These are phyloP conservation scores for Pyrenula massariospora DNA, from an alignment of 495 filamentous ascomycete genomes.

Conservation along the genomic window DNA sequence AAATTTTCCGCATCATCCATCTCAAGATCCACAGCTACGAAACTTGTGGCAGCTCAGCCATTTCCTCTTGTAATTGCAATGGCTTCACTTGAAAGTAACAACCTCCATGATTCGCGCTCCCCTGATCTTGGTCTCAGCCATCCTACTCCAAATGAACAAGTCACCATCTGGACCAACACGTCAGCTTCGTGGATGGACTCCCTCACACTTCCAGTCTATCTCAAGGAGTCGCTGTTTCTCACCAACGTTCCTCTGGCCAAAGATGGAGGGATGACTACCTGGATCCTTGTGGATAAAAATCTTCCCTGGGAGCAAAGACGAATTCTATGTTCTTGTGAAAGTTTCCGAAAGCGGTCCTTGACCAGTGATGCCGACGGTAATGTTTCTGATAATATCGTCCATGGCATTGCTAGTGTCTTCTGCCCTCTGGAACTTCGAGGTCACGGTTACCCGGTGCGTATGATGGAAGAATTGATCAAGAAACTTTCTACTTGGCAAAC, in stretches of 20 bases:
- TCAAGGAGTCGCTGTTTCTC: conserved; percentile 8
- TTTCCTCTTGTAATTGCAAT: too few relatives aligned
- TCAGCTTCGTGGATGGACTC: conserved; percentile 6
- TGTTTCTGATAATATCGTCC: conserved; percentile 7
- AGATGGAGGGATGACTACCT: conserved; percentile 9
- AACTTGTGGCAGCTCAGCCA: too few relatives aligned
- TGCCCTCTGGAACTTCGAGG: conserved; percentile 3
- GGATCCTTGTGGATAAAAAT: conserved; percentile 7
- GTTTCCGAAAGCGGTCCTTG: conserved; percentile 6
- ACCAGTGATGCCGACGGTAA: conserved; percentile 2
- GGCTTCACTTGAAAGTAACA: too few relatives aligned
- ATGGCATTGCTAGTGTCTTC: conserved; percentile 13
- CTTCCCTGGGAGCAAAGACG: conserved; percentile 4
- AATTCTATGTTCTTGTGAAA: conserved; percentile 10
- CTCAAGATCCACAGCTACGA: too few relatives aligned
- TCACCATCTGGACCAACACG: conserved; percentile 1
- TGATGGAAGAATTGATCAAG: conserved; percentile 10
- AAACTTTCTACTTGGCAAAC: conserved; percentile 6
- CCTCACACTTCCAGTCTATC: conserved; percentile 3
- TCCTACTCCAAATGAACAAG: conserved; percentile 4
- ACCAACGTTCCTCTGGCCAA: conserved; percentile 11
- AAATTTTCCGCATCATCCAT: too few relatives aligned
- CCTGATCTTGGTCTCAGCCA: conserved; percentile 4
- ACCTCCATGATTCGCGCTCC: conserved; percentile 2
- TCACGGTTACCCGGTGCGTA: conserved; percentile 7